These are phyloP conservation scores for Phytomonas francai DNA, from an alignment of 208 protist genomes.

Conservation along the genomic window DNA sequence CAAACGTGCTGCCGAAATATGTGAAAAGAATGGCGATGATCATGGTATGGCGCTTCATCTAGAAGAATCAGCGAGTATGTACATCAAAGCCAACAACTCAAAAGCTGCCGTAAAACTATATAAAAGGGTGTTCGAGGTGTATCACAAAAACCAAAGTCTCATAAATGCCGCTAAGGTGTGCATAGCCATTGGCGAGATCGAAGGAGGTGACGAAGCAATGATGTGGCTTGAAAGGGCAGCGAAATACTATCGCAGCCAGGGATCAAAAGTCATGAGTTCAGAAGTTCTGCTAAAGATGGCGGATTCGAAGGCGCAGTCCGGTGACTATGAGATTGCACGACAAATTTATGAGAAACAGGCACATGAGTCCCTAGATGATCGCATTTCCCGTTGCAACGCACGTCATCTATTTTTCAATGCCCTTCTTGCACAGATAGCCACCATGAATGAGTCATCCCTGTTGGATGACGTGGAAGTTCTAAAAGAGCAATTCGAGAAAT, in stretches of 20 bases:
- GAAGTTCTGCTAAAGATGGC: slow-evolving; percentile 71
- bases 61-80: slow-evolving; percentile 58
- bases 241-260: slow-evolving; percentile 58
- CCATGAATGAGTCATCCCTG: slow-evolving; percentile 43
- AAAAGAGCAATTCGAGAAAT: slow-evolving; percentile 74
- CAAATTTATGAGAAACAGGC: slow-evolving; percentile 68
- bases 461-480: slow-evolving; percentile 57
- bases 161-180: slow-evolving; percentile 69
- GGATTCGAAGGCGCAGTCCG: slow-evolving; percentile 47
- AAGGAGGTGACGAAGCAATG: slow-evolving; percentile 40
- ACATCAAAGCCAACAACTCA: slow-evolving; percentile 39
- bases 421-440: slow-evolving; percentile 64
- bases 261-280: slow-evolving; percentile 57
- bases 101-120: slow-evolving; percentile 26
- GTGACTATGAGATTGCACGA: slow-evolving; percentile 56
- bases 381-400: slow-evolving; percentile 49
- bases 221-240: slow-evolving; percentile 59
- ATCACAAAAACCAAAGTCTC: slow-evolving; percentile 56
- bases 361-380: slow-evolving; percentile 67
- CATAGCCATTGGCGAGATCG: slow-evolving; percentile 52
- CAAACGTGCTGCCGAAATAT: slow-evolving; percentile 66
- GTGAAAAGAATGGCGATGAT: slow-evolving; percentile 53
- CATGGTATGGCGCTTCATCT: slow-evolving; percentile 46
- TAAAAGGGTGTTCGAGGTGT: slow-evolving; percentile 39
- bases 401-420: slow-evolving; percentile 79